phyloP scores from a whole-genome alignment of 2,329 filamentous ascomycete species.

The Talaromyces sp. region DNA sequence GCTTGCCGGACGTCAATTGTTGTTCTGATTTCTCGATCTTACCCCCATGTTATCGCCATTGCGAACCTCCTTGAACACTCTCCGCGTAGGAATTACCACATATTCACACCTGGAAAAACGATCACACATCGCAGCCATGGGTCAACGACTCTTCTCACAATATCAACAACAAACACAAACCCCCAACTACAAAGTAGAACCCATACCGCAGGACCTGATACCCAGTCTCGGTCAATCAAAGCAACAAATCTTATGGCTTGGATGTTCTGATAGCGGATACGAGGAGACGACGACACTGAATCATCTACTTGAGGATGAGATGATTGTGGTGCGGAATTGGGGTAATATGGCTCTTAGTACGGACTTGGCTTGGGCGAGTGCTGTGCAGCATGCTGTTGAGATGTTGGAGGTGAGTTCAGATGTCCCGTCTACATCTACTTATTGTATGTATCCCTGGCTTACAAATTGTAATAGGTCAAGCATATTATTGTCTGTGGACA shows the following conservation, averaged over 20 bases:
- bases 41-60: background rate
- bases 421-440: background rate
- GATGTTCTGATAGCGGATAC: conserved; percentile 16
- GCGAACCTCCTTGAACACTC: background rate
- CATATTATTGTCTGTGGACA: conserved; percentile 17
- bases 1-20: background rate
- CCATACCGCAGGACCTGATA: conserved; percentile 6
- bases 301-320: conserved; percentile 12
- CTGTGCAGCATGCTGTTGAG: conserved; percentile 14
- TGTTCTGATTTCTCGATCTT: background rate
- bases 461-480: background rate
- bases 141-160: conserved; percentile 12
- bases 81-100: background rate
- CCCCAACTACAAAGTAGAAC: conserved; percentile 8
- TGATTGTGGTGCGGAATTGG: conserved; percentile 14
- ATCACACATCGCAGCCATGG: conserved; percentile 7
- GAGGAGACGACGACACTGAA: conserved; percentile 15
- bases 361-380: conserved; percentile 14
- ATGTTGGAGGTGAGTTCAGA: background rate
- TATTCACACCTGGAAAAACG: background rate
- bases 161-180: background rate
- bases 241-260: conserved; percentile 16
- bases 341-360: conserved; percentile 12
- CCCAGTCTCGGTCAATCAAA: conserved; percentile 10
- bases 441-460: background rate